Conservation (phyloP, 495 filamentous ascomycete genomes). For the Sporormia fimetaria region DNA sequence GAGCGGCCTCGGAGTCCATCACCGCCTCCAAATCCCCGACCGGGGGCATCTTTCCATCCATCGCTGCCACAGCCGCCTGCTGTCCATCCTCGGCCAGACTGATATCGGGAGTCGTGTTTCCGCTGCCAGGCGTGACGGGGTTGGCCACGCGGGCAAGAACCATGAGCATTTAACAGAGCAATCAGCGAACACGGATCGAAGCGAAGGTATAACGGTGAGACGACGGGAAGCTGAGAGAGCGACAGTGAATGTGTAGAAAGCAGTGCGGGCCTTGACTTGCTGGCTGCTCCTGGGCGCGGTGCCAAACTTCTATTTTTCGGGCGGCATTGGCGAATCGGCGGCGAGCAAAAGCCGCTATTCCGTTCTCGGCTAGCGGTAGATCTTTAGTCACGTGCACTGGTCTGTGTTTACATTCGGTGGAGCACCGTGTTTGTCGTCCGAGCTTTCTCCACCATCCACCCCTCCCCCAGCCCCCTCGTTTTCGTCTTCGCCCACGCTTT, state of each 20-base stretch:
- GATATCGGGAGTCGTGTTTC: constrained; percentile 10
- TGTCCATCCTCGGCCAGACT: constrained; percentile 29
- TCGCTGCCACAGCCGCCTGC: constrained; percentile 3
- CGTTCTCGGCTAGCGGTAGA: no score
- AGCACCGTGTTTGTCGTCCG: not conserved
- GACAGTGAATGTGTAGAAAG: constrained; percentile 1
- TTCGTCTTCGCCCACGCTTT: constrained; percentile 1
- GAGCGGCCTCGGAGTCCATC: constrained; percentile 26
- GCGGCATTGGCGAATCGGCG: no score
- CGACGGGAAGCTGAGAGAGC: no score
- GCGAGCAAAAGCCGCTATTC: no score
- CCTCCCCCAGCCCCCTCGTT: not conserved
- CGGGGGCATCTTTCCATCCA: constrained; percentile 11
- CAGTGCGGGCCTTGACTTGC: no score
- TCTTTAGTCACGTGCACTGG: no score
- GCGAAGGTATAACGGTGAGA: not conserved
- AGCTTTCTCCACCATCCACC: constrained; percentile 4
- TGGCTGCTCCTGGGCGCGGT: no score
- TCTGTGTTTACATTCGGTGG: no score
- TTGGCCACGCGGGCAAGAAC: constrained; percentile 31
- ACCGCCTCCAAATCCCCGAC: constrained; percentile 12
- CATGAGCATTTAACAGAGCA: no score
- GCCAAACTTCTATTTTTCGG: no score
- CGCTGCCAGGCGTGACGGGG: constrained; percentile 24
- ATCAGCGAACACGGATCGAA: no score